Evolutionary conservation across 2,329 filamentous ascomycete genomes (phyloP), one percentile per base, ranked within the genome.

Genomic region (Pseudogymnoascus sp.): DNA sequence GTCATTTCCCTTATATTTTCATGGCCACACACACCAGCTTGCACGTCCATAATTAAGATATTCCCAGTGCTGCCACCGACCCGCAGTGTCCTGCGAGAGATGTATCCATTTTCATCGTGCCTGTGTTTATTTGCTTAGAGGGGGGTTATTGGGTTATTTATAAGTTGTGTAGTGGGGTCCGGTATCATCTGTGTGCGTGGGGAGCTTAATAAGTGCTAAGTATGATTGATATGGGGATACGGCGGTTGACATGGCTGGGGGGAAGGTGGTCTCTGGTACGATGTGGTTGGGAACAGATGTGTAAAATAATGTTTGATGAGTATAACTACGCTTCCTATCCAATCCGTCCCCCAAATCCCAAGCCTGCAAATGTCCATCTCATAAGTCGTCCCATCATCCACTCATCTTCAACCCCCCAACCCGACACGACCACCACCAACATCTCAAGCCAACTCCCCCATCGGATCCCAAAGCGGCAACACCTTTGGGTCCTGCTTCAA

Each of bases 381-480:
- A 31, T 53, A 33, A 53, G 50, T 56, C 50, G 10, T 56, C 28
- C 28, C 25, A 18, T 33, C n/a, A 33, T 56, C 50, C 50, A 21
- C 2, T 3, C n/a, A 18, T 33, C 28, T n/a, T 3, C n/a, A 31
- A 18, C 23, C 11, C 5, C 42, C 44, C 23, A 50, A 21, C 10
- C 23, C 7, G 6, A 50, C 28, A 37, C n/a, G 2, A 7, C 14
- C 18, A 8, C 16, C 10, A 2, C n/a, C 28, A 50, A 3, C 21
- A 25, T 1, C 33, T 67, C 37, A 89, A 68, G 88, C 89, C 73
- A 92, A 73, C 16, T 86, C 81, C 1, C 89, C 89, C 86, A 92
- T 90, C 0, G 89, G 89, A 77, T 92, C 89, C 90, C 90, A 93
- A 23, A 90, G 76, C 1, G 88, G 88, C 65, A 93, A 75, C 62